Base-by-base conservation (phyloP, 192 early-diverging fungal genomes). In the Backusella luteola region DNA sequence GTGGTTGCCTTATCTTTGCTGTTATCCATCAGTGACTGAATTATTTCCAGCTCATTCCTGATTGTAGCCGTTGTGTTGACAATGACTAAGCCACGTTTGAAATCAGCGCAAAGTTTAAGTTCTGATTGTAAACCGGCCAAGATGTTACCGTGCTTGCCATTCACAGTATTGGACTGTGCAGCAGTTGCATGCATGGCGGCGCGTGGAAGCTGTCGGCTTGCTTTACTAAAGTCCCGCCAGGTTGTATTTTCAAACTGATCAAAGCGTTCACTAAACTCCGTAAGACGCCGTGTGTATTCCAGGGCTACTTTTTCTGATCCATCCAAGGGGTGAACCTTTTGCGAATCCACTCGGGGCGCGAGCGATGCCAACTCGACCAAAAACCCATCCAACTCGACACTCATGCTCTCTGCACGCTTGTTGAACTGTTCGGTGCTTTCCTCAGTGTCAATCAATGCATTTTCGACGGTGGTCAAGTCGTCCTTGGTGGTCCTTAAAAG, bases 11-110 rank as follows among this genome's bases (percentile, higher is more conserved):
- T 66, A n/a, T 77, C 42, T 6, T 76, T 76, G n/a, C 34, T 76
- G 23, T 79, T 69, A 23, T 73, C 78, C 81, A 83, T 83, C 8
- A 59, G 46, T 29, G 34, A 67, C 6, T 79, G 78, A 56, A 83
- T 77, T 12, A 19, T 59, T 19, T 74, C 75, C 14, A 83, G 71
- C 17, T 71, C 69, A 32, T 38, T 44, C 23, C 42, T 26, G 23
- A 71, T 46, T 1, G 14, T 26, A 44, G 38, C 12, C 34, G 41
- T 41, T 17, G 38, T 71, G 7, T 35, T 19, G 17, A 71, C 23
- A 71, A 71, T 39, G 1, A 71, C 23, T 6, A 71, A 46, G 19
- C 69, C 69, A 26, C 69, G 38, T 44, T 46, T 38, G 39, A 71
- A 71, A 44, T 71, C 21, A 71, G 21, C 41, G 17, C 39, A 71